Conservation (phyloP, 768 basidiomycete species). For the Myochromella boudieri region DNA sequence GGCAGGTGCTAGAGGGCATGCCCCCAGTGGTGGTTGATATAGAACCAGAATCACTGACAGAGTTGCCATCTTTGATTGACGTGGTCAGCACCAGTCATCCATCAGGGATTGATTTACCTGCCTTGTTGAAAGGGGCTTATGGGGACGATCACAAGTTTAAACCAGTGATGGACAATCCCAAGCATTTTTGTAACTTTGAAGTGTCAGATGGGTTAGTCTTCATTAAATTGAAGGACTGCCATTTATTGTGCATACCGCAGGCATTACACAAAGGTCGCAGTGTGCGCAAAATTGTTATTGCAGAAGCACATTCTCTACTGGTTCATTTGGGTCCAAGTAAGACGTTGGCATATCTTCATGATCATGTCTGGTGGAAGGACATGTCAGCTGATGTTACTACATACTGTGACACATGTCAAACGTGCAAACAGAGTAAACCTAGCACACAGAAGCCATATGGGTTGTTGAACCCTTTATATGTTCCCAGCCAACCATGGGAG, state of each 20-base stretch:
- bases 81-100: too few species aligned
- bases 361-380: not conserved
- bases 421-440: not conserved
- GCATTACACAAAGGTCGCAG: conserved; percentile 6
- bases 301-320: not conserved
- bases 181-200: conserved; percentile 6
- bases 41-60: too few species aligned
- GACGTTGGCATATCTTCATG: conserved; percentile 15
- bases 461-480: not conserved
- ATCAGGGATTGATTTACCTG: too few species aligned
- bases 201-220: not conserved
- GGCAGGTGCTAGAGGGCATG: too few species aligned
- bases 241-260: conserved; percentile 16
- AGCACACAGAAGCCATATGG: not conserved
- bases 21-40: too few species aligned
- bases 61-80: too few species aligned
- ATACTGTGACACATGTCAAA: not conserved
- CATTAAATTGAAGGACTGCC: not conserved
- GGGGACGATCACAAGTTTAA: too few species aligned
- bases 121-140: too few species aligned
- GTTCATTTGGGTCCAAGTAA: conserved; percentile 30
- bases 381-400: not conserved
- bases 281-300: not conserved
- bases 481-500: not conserved
- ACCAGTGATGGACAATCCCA: conserved; percentile 2